phyloP scores from a whole-genome alignment of 2,329 filamentous ascomycete species.

The Nothopassalora personata region DNA sequence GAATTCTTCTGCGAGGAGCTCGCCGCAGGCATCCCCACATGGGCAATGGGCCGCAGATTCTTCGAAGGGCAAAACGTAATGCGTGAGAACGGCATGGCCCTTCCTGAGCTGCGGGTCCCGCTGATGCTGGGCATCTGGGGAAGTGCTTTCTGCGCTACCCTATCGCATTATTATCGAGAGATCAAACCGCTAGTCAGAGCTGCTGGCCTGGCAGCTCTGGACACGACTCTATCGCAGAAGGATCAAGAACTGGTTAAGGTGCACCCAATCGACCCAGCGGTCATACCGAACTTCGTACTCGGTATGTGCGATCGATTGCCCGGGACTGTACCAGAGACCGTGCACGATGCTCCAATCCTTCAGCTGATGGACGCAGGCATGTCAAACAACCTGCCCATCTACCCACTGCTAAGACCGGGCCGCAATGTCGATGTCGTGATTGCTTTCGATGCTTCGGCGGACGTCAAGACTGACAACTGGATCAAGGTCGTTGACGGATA shows the following conservation, averaged over 20 bases:
- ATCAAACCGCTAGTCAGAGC: constrained; percentile 74
- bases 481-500: constrained; percentile 91
- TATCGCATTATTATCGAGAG: constrained; percentile 95
- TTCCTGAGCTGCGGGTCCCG: constrained; percentile 80
- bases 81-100: constrained; percentile 59
- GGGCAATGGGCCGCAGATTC: constrained; percentile 83
- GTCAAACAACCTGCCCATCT: constrained; percentile 96
- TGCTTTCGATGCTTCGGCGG: constrained; percentile 89
- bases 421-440: constrained; percentile 84
- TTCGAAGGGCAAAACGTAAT: constrained; percentile 62
- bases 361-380: constrained; percentile 89
- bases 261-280: constrained; percentile 88
- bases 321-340: constrained; percentile 68
- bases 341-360: constrained; percentile 63
- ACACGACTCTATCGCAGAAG: constrained; percentile 74
- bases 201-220: constrained; percentile 67
- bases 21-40: constrained; percentile 85
- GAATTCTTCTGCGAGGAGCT: constrained; percentile 95
- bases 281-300: constrained; percentile 82
- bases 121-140: constrained; percentile 92
- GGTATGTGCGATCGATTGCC: constrained; percentile 74
- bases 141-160: constrained; percentile 89
- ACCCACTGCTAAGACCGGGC: constrained; percentile 83
- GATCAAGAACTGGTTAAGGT: constrained; percentile 84
- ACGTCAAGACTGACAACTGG: constrained; percentile 94